These are phyloP conservation scores for Coemansia sp. DNA, from an alignment of 192 early-diverging fungal genomes.

Conservation along the genomic window DNA sequence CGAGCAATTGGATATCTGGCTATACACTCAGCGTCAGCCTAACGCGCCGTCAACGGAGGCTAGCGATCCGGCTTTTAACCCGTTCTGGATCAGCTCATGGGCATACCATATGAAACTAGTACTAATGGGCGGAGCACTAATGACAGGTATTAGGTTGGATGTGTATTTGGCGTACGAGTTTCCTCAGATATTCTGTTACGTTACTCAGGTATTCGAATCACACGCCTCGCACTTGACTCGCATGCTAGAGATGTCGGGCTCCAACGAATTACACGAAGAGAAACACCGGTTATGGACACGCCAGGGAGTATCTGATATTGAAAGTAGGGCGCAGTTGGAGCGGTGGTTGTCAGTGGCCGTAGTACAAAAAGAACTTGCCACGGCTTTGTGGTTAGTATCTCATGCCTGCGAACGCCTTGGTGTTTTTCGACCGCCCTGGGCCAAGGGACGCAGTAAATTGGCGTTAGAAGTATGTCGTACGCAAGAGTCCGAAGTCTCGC, in stretches of 20 bases:
- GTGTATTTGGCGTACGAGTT: slow-evolving; percentile 44
- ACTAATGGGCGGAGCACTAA: slow-evolving; percentile 26
- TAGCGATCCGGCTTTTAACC: slow-evolving; percentile 23
- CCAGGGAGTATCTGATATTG: neutral
- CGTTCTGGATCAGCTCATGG: slow-evolving; percentile 54
- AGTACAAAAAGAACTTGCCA: slow-evolving; percentile 39
- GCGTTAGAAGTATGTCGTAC: slow-evolving; percentile 11
- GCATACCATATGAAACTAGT: slow-evolving; percentile 52
- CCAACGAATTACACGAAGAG: neutral
- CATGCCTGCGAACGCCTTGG: slow-evolving; percentile 37
- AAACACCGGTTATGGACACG: neutral
- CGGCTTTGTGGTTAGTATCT: slow-evolving; percentile 39
- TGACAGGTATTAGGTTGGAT: slow-evolving; percentile 31
- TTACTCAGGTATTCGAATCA: slow-evolving; percentile 34
- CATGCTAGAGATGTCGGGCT: slow-evolving; percentile 13
- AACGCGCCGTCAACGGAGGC: neutral
- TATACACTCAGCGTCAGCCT: slow-evolving; percentile 20
- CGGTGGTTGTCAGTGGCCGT: slow-evolving; percentile 20
- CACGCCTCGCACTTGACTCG: slow-evolving; percentile 33
- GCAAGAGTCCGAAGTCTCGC: slow-evolving; percentile 22
- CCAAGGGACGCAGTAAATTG: neutral
- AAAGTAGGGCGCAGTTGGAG: slow-evolving; percentile 16
- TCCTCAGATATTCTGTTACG: slow-evolving; percentile 35
- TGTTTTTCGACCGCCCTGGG: slow-evolving; percentile 40
- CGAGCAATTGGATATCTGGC: slow-evolving; percentile 39